These are phyloP conservation scores for Hortiboletus rubellus DNA, from an alignment of 1,284 basidiomycete genomes.

Conservation along the genomic window DNA sequence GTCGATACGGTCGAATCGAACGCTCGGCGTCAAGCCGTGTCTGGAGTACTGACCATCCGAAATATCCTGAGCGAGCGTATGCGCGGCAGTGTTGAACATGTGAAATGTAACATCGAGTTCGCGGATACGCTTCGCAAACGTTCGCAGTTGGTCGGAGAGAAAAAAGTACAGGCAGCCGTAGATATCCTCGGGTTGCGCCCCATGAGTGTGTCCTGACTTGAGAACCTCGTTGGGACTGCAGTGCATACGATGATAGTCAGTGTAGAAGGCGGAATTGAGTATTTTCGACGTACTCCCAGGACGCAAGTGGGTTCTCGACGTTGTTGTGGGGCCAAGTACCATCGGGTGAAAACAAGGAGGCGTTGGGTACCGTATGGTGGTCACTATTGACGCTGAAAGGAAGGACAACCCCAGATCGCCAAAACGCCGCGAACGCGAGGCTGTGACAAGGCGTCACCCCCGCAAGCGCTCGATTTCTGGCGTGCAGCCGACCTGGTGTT, in stretches of 20 bases:
- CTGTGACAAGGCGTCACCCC: constrained; percentile 40
- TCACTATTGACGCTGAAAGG: constrained; percentile 41
- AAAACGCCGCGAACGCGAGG: constrained; percentile 39
- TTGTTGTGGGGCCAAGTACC: constrained; percentile 36
- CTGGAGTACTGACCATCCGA: constrained; percentile 13
- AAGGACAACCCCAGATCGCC: constrained; percentile 42
- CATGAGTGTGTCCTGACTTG: constrained; percentile 34
- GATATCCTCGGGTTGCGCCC: constrained; percentile 40
- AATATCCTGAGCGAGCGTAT: constrained; percentile 26
- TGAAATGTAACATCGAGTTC: constrained; percentile 35
- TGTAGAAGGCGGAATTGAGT: not conserved
- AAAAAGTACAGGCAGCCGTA: constrained; percentile 49
- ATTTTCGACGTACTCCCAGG: constrained; percentile 42
- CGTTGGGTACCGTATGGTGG: constrained; percentile 40
- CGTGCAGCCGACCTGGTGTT: constrained; percentile 36
- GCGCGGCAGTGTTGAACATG: constrained; percentile 28
- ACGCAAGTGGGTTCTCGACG: constrained; percentile 36
- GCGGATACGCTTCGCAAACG: constrained; percentile 37
- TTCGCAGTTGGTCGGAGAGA: constrained; percentile 38
- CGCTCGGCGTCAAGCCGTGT: constrained; percentile 24
- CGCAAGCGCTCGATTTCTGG: constrained; percentile 33
- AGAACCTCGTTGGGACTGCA: constrained; percentile 28
- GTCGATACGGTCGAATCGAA: constrained; percentile 43
- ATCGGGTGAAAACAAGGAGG: constrained; percentile 36
- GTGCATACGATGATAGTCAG: not conserved